Evolutionary conservation across 139 green algal genomes (phyloP), one percentile per base, ranked within the genome.

Genomic region (Nannochloris sp.): DNA sequence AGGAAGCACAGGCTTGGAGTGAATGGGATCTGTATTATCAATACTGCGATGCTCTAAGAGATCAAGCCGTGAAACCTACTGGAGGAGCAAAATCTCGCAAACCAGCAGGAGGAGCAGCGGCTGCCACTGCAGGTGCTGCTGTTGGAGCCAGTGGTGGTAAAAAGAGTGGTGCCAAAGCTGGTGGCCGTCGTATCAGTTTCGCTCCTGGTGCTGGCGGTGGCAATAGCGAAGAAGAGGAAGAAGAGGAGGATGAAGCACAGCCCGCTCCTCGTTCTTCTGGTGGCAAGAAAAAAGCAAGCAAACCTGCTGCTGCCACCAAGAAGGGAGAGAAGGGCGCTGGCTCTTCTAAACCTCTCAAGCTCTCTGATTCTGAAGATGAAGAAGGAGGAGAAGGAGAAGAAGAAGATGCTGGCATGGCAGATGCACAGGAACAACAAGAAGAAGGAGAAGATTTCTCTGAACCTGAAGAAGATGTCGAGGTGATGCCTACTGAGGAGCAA

Each of bases 21-120:
- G 34, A 39, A 30, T 74, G 53, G 61, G 56, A 63, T 6, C 35
- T 70, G 10, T 82, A 72, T 59, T 65, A 51, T 24, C 39, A 71
- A 10, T 75, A 64, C 10, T 64, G 56, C 19, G 56, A 64, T 24
- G 56, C 32, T 3, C 25, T 64, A 14, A 23, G 37, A 56, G n/a
- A 23, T 3, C 56, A 64, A 34, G 30, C 23, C 19, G 12, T 46
- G 2, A 47, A 48, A 19, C 42, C 42, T 51, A 51, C 42, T 51
- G 42, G 42, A 19, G 42, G 42, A 19, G 42, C 42, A 27, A 19
- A 19, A 19, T 19, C 19, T 19, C 42, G 42, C 19, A n/a, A n/a
- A n/a, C n/a, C n/a, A n/a, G n/a, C n/a, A n/a, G 42, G 42, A 19
- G 42, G 42, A 19, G n/a, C n/a, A n/a, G n/a, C n/a, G n/a, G n/a